Evolutionary conservation across 164 flowering plant genomes (phyloP), one percentile per base, ranked within the genome.

Genomic region (Vitis riparia): DNA sequence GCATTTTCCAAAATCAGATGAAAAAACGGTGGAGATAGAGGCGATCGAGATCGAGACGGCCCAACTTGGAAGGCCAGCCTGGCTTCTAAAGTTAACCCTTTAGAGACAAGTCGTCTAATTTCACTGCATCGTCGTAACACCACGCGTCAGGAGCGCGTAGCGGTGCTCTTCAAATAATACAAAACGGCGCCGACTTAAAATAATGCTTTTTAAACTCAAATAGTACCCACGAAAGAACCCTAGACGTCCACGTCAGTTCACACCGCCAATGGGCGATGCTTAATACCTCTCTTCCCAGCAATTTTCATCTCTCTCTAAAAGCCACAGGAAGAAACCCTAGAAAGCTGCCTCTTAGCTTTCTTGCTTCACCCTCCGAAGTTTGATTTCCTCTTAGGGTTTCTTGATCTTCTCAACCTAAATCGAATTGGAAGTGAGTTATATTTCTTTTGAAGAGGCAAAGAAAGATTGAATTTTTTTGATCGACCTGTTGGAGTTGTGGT

Each of bases 111-210:
- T 19, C 23, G 23, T 19, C 23, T 19, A 19, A 19, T 19, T 19
- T 19, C 23, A 19, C n/a, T 12, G 7, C 55, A 5, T 6, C 7
- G n/a, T 2, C 7, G 16, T 53, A 12, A 6, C 16, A 15, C 29
- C 27, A 56, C 59, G 59, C 59, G 59, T 7, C 10, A 16, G 19
- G 19, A 56, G 23, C 59, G 59, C 59, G 59, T 56, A 19, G 27
- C 9, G 17, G n/a, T 11, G 2, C 15, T 6, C 5, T 53, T 56
- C 23, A 51, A 23, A 27, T 23, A 64, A 10, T n/a, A 50, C 68
- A 52, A 47, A 67, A 19, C 51, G 53, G 63, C 71, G 63, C 71
- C 71, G 71, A 68, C 63, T 48, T 48, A n/a, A 64, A 59, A 49
- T 49, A 23, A 17, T 48, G 5, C 53, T 19, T 23, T 27, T 50